Conservation (phyloP, 306 rosid genomes). For the Vigna hirtella region DNA sequence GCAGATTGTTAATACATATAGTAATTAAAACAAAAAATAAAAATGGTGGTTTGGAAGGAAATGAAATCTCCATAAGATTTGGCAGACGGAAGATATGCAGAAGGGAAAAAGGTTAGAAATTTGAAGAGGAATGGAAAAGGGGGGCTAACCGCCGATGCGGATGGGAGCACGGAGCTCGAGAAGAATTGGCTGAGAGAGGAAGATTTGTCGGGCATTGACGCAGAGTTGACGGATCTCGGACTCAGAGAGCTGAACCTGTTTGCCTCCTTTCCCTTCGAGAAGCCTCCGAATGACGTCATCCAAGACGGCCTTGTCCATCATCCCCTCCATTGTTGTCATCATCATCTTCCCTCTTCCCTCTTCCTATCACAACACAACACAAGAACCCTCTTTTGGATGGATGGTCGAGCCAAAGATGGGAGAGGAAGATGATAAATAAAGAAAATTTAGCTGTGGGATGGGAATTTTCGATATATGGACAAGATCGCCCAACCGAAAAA, state of each 20-base stretch:
- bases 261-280: constrained; percentile 82
- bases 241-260: constrained; percentile 95
- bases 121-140: background rate
- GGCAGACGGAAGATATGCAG: background rate
- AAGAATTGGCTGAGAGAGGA: constrained; percentile 90
- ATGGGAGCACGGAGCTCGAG: constrained; percentile 76
- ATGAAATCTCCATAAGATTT: background rate
- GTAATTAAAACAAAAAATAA: background rate
- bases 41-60: background rate
- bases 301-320: constrained; percentile 73
- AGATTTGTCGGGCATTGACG: constrained; percentile 89
- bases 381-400: background rate
- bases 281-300: constrained; percentile 89
- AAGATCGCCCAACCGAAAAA: constrained; percentile 36
- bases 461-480: constrained; percentile 26
- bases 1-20: background rate
- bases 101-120: too few species aligned
- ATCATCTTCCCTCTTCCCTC: constrained; percentile 42
- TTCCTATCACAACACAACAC: background rate
- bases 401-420: background rate
- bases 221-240: constrained; percentile 98
- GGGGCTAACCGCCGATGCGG: constrained; percentile 74
- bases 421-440: constrained; percentile 39
- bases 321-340: constrained; percentile 89
- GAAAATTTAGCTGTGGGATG: constrained; percentile 37